These are phyloP conservation scores for Parmelia sp. DNA, from an alignment of 495 filamentous ascomycete species.

Conservation along the genomic window DNA sequence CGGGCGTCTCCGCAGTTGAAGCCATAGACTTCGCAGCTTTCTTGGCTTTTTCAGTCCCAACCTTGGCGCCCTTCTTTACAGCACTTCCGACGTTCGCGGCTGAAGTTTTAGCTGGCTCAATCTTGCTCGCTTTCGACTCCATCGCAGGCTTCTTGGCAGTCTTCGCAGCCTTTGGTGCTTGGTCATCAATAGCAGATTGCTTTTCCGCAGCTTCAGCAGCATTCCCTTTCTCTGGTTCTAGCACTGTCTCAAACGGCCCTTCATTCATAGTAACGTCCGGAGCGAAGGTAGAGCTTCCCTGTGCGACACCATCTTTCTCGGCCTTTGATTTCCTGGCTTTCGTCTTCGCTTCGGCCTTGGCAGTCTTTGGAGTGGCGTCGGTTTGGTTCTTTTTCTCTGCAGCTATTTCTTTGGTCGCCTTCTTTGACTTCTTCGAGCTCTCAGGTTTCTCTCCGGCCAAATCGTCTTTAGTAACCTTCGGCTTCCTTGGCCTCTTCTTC, in stretches of 20 bases:
- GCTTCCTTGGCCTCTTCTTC: slow-evolving; percentile 29
- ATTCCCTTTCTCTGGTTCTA: slow-evolving; percentile 16
- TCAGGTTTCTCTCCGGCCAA: slow-evolving; percentile 16
- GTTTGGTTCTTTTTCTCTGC: slow-evolving; percentile 24
- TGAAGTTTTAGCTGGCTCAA: slow-evolving; percentile 15
- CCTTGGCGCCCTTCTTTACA: slow-evolving; percentile 28
- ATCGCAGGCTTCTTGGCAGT: slow-evolving; percentile 5
- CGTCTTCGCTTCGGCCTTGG: slow-evolving; percentile 26
- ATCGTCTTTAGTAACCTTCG: slow-evolving; percentile 20
- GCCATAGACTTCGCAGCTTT: slow-evolving; percentile 13
- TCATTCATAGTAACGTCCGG: slow-evolving; percentile 22
- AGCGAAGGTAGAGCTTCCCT: slow-evolving; percentile 17
- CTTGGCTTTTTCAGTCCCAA: slow-evolving; percentile 13
- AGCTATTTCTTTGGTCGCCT: slow-evolving; percentile 24
- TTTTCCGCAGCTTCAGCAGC: slow-evolving; percentile 1
- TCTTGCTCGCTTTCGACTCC: slow-evolving; percentile 14
- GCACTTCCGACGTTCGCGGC: slow-evolving; percentile 26
- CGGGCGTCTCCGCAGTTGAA: neutral
- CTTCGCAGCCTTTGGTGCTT: slow-evolving; percentile 28
- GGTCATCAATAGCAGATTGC: neutral
- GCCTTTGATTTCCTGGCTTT: slow-evolving; percentile 20
- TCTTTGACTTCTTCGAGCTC: slow-evolving; percentile 28
- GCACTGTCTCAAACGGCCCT: slow-evolving; percentile 17
- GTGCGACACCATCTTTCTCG: neutral
- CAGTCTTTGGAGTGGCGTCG: slow-evolving; percentile 24